These are phyloP conservation scores for Pulveroboletus sp. DNA, from an alignment of 768 basidiomycete genomes.

Conservation along the genomic window DNA sequence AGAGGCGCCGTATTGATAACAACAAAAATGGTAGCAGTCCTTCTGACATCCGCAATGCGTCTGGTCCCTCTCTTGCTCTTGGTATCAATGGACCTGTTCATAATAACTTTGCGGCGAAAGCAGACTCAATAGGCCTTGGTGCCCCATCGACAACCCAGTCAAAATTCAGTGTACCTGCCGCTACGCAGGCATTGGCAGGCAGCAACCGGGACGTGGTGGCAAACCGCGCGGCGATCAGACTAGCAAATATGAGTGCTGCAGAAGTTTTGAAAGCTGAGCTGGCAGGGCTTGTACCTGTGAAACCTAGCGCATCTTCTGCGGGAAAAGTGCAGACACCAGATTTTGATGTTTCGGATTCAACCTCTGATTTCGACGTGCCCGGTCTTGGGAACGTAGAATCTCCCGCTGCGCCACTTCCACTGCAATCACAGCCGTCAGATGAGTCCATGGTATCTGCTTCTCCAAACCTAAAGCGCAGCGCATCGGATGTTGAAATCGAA, in stretches of 20 bases:
- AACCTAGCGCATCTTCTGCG: slow-evolving; percentile 30
- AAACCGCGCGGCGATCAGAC: slow-evolving; percentile 85
- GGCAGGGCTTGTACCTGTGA: slow-evolving; percentile 48
- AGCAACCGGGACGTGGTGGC: slow-evolving; percentile 90
- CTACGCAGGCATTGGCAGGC: slow-evolving; percentile 72
- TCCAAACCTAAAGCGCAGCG: slow-evolving; percentile 44
- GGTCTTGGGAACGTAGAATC: slow-evolving; percentile 31
- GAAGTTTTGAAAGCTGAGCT: slow-evolving; percentile 92
- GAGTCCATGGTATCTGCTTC: slow-evolving; percentile 16
- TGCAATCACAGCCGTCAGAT: slow-evolving; percentile 15
- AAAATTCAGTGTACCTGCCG: slow-evolving; percentile 52
- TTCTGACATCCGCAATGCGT: slow-evolving; percentile 28
- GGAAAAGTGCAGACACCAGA: slow-evolving; percentile 35
- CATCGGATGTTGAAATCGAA: slow-evolving; percentile 42
- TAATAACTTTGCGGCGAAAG: slow-evolving; percentile 70
- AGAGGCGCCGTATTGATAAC: slow-evolving; percentile 72
- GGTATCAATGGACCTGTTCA: slow-evolving; percentile 32
- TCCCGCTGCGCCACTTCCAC: slow-evolving; percentile 14
- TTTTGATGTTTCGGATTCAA: slow-evolving; percentile 22
- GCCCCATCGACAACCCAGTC: slow-evolving; percentile 60
- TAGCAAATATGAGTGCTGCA: slow-evolving; percentile 97
- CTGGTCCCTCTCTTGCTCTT: slow-evolving; percentile 31
- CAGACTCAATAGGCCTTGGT: slow-evolving; percentile 76
- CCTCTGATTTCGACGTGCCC: slow-evolving; percentile 34
- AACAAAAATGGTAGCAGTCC: slow-evolving; percentile 43